Evolutionary conservation across 345 rosid genomes (phyloP).

Genomic region (Lepidium didymum): DNA sequence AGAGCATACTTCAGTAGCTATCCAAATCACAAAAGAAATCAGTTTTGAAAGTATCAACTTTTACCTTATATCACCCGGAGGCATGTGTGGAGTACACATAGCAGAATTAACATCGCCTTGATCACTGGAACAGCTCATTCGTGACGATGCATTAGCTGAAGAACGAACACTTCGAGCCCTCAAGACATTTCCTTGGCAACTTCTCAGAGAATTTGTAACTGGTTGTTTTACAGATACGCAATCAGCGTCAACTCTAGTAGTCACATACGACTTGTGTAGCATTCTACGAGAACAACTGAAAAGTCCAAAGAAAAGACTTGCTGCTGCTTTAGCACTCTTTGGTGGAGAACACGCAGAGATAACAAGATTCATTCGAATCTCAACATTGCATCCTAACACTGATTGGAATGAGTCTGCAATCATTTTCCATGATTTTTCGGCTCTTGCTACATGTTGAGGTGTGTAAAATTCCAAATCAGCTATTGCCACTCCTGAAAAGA

Average conservation of each 20-base stretch:
- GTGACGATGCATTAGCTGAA: conserved; percentile 23
- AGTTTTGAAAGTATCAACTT: background rate
- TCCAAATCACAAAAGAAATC: background rate
- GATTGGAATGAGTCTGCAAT: conserved; percentile 84
- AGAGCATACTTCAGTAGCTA: background rate
- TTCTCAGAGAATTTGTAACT: conserved; percentile 50
- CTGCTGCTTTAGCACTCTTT: conserved; percentile 41
- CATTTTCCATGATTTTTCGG: conserved; percentile 90
- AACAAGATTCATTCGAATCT: conserved; percentile 64
- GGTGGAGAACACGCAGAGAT: conserved; percentile 36
- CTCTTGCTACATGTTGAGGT: conserved; percentile 51
- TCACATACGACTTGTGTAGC: conserved; percentile 37
- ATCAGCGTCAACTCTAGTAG: conserved; percentile 37
- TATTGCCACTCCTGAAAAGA: conserved; percentile 56
- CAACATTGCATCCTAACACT: conserved; percentile 76
- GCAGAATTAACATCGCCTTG: conserved; percentile 12
- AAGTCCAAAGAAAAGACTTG: conserved; percentile 53
- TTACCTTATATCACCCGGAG: conserved; percentile 11
- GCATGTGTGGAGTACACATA: conserved; percentile 23
- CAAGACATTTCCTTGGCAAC: conserved; percentile 67
- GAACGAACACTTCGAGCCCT: conserved; percentile 36
- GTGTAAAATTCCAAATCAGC: conserved; percentile 69
- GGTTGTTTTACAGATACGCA: conserved; percentile 42
- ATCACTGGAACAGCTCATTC: conserved; percentile 27
- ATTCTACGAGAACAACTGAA: conserved; percentile 73